These are phyloP conservation scores for Conticribra guillardii DNA, from an alignment of 108 stramenopile species.

Conservation along the genomic window DNA sequence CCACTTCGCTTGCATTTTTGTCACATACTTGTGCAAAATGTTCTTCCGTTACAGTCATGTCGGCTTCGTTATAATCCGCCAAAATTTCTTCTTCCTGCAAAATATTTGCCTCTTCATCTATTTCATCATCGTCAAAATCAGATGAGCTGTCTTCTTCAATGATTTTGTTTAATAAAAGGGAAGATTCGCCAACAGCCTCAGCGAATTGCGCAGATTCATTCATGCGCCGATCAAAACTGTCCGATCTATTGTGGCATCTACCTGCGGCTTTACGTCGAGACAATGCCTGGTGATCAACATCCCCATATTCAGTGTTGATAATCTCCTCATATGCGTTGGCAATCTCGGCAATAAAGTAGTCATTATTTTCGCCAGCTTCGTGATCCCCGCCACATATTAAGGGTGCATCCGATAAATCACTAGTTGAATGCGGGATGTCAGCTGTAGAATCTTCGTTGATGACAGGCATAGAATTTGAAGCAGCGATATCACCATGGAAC, in stretches of 20 bases:
- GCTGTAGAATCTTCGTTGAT: constrained; percentile 21
- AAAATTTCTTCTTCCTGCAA: constrained; percentile 31
- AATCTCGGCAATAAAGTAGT: constrained; percentile 19
- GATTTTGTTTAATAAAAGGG: constrained; percentile 55
- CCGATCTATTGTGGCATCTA: constrained; percentile 15
- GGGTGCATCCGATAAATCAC: background rate
- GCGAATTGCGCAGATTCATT: constrained; percentile 79
- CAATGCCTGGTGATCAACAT: constrained; percentile 21
- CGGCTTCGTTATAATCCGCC: constrained; percentile 16
- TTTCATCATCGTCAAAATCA: constrained; percentile 61
- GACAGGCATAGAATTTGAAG: constrained; percentile 23
- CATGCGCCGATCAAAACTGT: constrained; percentile 56
- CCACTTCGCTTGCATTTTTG: too few species aligned
- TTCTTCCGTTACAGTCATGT: background rate
- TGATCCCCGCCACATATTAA: background rate
- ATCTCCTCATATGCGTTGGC: background rate
- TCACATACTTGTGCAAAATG: too few species aligned
- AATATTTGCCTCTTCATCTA: constrained; percentile 31
- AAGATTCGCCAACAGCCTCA: constrained; percentile 74
- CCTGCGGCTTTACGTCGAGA: constrained; percentile 8
- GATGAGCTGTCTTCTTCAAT: constrained; percentile 54
- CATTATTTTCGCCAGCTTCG: constrained; percentile 8
- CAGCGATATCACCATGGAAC: background rate
- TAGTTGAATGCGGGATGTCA: constrained; percentile 12
- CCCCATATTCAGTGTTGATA: background rate